Conservation (phyloP, 139 green algal species). For the Choricystis sp. region DNA sequence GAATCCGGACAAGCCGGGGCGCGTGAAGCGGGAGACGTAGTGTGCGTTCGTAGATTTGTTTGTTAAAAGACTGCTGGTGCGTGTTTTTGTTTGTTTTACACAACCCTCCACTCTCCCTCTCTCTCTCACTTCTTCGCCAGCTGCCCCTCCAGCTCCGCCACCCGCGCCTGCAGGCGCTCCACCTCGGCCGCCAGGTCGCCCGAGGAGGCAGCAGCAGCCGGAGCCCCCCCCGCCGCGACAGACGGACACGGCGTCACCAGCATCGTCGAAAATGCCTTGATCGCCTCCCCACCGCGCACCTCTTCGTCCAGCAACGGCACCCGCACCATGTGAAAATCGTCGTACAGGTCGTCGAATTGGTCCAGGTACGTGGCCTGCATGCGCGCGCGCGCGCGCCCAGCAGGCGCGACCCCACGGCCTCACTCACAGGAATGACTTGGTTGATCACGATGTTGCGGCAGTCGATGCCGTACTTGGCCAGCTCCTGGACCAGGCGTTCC, state of each 20-base stretch:
- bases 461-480: slow-evolving; percentile 93
- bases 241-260: neutral
- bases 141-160: slow-evolving; percentile 8
- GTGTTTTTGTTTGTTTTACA: too few relatives aligned
- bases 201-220: neutral
- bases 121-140: slow-evolving; percentile 1
- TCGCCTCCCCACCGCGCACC: slow-evolving; percentile 20
- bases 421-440: slow-evolving; percentile 70
- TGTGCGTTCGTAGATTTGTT: too few relatives aligned
- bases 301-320: slow-evolving; percentile 84
- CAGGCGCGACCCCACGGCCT: slow-evolving; percentile 34
- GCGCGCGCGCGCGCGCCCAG: slow-evolving; percentile 60
- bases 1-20: slow-evolving; percentile 24
- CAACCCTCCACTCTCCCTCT: neutral
- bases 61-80: too few relatives aligned
- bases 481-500: slow-evolving; percentile 89
- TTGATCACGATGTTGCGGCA: slow-evolving; percentile 93
- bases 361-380: slow-evolving; percentile 90
- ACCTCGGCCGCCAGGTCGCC: neutral
- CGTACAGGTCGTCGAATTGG: slow-evolving; percentile 90
- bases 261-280: neutral
- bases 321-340: slow-evolving; percentile 78
- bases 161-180: neutral
- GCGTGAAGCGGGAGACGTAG: neutral
- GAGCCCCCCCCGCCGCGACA: too few relatives aligned